These are phyloP conservation scores for Volvox carteri DNA, from an alignment of 163 green algal species.

Conservation along the genomic window DNA sequence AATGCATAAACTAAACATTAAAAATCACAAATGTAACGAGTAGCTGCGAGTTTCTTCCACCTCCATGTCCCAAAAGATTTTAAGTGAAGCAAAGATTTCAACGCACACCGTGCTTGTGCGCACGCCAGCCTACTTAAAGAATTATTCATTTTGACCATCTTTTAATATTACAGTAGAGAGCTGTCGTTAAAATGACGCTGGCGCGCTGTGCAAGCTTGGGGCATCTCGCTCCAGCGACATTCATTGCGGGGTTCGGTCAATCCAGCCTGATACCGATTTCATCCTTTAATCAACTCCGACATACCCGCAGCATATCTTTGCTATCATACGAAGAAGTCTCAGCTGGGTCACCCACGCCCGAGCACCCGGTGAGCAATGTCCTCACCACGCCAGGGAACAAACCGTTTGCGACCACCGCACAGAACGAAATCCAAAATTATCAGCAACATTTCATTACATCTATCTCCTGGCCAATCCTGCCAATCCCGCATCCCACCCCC, in stretches of 20 bases:
- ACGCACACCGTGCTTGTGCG: no score
- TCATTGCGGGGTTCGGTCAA: neutral
- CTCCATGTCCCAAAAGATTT: no score
- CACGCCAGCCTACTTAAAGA: no score
- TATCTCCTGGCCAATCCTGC: no score
- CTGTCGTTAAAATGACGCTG: neutral
- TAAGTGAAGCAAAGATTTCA: no score
- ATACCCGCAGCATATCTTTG: neutral
- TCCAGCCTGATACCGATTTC: neutral
- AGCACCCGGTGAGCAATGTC: neutral
- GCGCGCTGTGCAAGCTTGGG: neutral
- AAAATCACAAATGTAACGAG: no score
- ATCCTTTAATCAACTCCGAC: neutral
- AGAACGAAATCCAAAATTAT: neutral
- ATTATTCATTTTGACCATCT: no score
- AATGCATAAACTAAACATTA: no score
- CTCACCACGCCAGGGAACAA: no score
- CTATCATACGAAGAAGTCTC: conserved; percentile 29
- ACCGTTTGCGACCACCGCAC: neutral
- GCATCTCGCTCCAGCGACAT: neutral
- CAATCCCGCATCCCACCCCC: no score
- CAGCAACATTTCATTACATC: neutral
- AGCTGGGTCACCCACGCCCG: neutral
- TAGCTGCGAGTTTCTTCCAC: no score
- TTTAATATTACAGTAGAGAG: no score